A percentile compares a stretch with the other conserved stretches of the same genome.
These are phyloP conservation scores for Chrysanthemum seticuspe DNA, from an alignment of 129 eudicot genomes.

Conservation along the genomic window DNA sequence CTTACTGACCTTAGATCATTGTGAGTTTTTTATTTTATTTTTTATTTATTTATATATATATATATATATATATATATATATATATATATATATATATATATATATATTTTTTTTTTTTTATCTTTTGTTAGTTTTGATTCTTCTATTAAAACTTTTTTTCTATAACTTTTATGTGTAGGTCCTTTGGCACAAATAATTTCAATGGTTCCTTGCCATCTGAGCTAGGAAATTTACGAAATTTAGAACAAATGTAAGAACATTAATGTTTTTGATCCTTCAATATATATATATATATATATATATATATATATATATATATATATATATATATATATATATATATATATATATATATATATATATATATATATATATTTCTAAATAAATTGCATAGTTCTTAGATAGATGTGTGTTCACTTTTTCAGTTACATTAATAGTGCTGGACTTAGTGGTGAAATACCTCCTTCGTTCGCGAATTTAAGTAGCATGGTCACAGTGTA, in stretches of 20 bases:
- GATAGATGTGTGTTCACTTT: slow-evolving; percentile 10
- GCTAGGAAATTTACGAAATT: slow-evolving; percentile 51
- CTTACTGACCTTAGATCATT: slow-evolving; percentile 49
- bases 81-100: too few species aligned
- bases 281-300: not conserved
- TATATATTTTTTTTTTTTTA: too few species aligned
- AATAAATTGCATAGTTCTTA: not conserved
- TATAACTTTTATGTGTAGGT: slow-evolving; percentile 33
- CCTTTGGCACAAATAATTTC: slow-evolving; percentile 57
- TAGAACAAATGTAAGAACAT: slow-evolving; percentile 55
- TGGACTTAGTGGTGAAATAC: slow-evolving; percentile 72
- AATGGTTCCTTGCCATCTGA: slow-evolving; percentile 71
- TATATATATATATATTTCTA: not conserved
- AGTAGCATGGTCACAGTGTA: slow-evolving; percentile 52
- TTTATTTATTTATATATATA: too few species aligned
- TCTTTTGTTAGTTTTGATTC: not conserved
- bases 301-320: not conserved
- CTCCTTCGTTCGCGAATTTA: slow-evolving; percentile 58
- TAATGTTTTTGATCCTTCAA: not conserved
- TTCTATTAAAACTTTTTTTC: too few species aligned
- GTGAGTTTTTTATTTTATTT: slow-evolving; percentile 4
- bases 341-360: not conserved
- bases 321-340: not conserved
- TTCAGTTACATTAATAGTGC: slow-evolving; percentile 65
- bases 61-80: too few species aligned